Evolutionary conservation across 2,329 filamentous ascomycete species (phyloP), one percentile per base, ranked within the genome.

Genomic region (Fusarium metavorans): DNA sequence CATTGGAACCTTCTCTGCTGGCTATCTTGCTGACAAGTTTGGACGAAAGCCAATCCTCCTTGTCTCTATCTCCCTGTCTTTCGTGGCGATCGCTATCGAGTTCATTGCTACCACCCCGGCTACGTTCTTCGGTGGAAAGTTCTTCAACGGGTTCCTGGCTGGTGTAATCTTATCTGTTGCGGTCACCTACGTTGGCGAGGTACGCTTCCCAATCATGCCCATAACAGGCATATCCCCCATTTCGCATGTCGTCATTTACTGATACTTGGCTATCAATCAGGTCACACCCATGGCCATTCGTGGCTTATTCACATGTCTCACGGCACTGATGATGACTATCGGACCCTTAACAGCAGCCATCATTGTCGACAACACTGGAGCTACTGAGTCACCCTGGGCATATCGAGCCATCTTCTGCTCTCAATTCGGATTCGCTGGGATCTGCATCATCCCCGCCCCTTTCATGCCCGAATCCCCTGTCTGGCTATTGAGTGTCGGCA

Each of bases 51-150:
- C 75, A 11, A 61, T 76, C n/a, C 37, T 65, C 11, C 41, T 67
- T 16, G 32, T 43, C 2, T 54, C 71, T 2, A 69, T 77, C 2
- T 39, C 57, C 23, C 11, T 76, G 8, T 65, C 68, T 1, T 76
- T 73, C 5, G 75, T 64, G 0, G 75, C 73, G 34, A 76, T 81
- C 58, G 79, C 80, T 25, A 76, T 80, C 23, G 81, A 82, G 48
- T 79, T 81, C 6, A 76, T 71, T 1, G 67, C 80, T 5, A 82
- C 77, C 0, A 81, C 80, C 0, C 74, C 79, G 16, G 70, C 63
- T 37, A 79, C 79, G 73, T 80, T 79, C 58, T 80, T 80, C 3
- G 76, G 64, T 3, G 79, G 79, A 52, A 80, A 80, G 59, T 76
- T 80, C 75, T 14, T 79, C 54, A 80, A 80, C 65, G 78, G 50